Base-by-base conservation (phyloP, 2,329 filamentous ascomycete genomes). In the Claviceps capensis region DNA sequence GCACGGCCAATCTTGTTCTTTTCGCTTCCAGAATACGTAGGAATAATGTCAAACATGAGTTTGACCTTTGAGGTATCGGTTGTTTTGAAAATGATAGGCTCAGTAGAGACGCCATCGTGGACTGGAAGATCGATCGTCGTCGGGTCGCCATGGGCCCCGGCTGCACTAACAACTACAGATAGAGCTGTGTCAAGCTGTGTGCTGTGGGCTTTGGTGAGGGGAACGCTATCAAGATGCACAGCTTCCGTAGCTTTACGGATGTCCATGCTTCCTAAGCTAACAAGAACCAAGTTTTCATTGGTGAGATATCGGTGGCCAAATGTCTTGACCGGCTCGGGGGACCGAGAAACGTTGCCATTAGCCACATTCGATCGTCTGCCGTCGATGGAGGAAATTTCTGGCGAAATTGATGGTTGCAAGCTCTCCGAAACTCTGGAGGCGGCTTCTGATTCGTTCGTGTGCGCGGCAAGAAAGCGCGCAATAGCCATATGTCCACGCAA, bases 271-370 rank as follows among this genome's bases (percentile, higher is more conserved):
- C 93, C 93, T 8, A 98, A 72, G 61, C 88, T 96, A 60, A 98
- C 90, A 48, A 97, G 75, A 4, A 98, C 80, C 73, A 98, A 83
- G 56, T 87, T 87, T 61, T 95, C 84, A 49, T 94, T 81, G 17
- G 82, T 94, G 49, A 98, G 77, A 68, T 97, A 98, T 51, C 91
- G 82, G 72, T 98, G 93, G 52, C 93, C 93, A 67, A 97, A 98
- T 1, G 88, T 87, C 69, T 97, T 97, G 57, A 97, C 79, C 5
- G 90, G 85, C 57, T 96, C 88, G 2, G 82, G 72, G 6, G 76
- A 69, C 49, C 81, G 75, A 5, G 74, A 66, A 19, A 65, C 60
- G 51, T 41, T 55, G 23, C 46, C 64, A 60, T 77, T 71, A 19
- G 67, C 62, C 53, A 72, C 68, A 59, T 79, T 72, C 48, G 80